These are phyloP conservation scores for Vicia faba DNA, from an alignment of 306 rosid species.

Conservation along the genomic window DNA sequence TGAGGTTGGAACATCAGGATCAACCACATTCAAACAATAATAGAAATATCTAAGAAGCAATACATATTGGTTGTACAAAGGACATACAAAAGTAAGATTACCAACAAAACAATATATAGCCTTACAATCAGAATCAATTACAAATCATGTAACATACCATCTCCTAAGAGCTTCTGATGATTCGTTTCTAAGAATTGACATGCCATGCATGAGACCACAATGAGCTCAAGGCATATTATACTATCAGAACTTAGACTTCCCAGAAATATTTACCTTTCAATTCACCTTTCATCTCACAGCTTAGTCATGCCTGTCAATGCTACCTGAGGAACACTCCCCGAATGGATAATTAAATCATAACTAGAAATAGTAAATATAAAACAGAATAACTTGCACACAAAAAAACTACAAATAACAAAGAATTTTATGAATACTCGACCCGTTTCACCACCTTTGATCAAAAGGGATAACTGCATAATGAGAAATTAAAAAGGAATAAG, in stretches of 20 bases:
- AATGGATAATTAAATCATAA: conserved; percentile 22
- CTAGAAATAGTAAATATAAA: conserved; percentile 17
- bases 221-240: conserved; percentile 76
- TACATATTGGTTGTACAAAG: conserved; percentile 80
- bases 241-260: conserved; percentile 78
- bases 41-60: conserved; percentile 94
- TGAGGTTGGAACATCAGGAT: conserved; percentile 86
- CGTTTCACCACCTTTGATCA: background rate
- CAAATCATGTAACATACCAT: conserved; percentile 56
- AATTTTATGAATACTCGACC: background rate
- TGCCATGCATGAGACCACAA: conserved; percentile 71
- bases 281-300: conserved; percentile 93
- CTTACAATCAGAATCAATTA: conserved; percentile 21
- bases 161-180: conserved; percentile 96
- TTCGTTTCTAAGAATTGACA: conserved; percentile 82
- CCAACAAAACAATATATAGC: conserved; percentile 36
- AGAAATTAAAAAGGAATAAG: background rate
- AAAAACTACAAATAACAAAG: background rate
- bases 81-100: conserved; percentile 50
- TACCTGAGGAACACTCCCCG: too few relatives aligned
- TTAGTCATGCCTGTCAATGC: conserved; percentile 96
- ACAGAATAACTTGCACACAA: conserved; percentile 9
- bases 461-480: background rate
- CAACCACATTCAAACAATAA: conserved; percentile 86
- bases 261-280: conserved; percentile 67